Evolutionary conservation across 2,329 filamentous ascomycete species (phyloP).

Genomic region (Trichophyton equinum): DNA sequence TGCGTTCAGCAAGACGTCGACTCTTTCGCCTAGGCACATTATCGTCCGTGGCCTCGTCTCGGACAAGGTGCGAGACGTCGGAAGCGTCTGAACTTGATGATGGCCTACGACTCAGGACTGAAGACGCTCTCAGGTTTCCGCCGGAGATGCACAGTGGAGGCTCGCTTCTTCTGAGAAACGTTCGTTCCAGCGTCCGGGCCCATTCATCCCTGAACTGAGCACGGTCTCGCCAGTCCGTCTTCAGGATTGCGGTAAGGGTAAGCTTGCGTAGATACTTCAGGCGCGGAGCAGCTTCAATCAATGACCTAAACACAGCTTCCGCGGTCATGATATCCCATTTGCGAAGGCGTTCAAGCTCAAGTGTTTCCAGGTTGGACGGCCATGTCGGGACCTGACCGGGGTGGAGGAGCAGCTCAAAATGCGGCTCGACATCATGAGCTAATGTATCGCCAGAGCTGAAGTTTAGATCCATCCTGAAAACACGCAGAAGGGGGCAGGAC

Average conservation of each 20-base stretch:
- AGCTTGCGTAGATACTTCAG: conserved; percentile 58
- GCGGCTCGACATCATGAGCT: conserved; percentile 59
- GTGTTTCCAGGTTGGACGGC: conserved; percentile 56
- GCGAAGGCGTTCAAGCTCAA: conserved; percentile 66
- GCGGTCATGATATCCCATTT: conserved; percentile 60
- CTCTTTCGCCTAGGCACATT: conserved; percentile 3
- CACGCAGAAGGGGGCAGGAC: conserved; percentile 57
- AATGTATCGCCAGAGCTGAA: conserved; percentile 22
- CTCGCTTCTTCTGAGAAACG: conserved; percentile 28
- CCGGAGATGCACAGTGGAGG: conserved; percentile 9
- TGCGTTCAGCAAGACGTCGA: conserved; percentile 1
- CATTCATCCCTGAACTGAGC: conserved; percentile 67
- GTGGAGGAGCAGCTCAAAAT: conserved; percentile 55
- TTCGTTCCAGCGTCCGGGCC: conserved; percentile 53
- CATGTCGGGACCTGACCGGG: conserved; percentile 56
- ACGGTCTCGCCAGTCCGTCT: conserved; percentile 67
- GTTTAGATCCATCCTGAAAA: conserved; percentile 65
- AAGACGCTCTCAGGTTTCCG: background rate
- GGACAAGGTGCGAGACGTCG: background rate
- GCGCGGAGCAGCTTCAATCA: conserved; percentile 56
- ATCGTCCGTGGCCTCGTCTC: background rate
- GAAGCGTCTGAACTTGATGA: background rate
- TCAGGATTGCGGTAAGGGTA: conserved; percentile 62
- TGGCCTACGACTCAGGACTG: background rate
- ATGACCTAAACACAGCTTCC: conserved; percentile 63